Conservation (phyloP, 2,329 filamentous ascomycete genomes). For the Curvularia sp. region DNA sequence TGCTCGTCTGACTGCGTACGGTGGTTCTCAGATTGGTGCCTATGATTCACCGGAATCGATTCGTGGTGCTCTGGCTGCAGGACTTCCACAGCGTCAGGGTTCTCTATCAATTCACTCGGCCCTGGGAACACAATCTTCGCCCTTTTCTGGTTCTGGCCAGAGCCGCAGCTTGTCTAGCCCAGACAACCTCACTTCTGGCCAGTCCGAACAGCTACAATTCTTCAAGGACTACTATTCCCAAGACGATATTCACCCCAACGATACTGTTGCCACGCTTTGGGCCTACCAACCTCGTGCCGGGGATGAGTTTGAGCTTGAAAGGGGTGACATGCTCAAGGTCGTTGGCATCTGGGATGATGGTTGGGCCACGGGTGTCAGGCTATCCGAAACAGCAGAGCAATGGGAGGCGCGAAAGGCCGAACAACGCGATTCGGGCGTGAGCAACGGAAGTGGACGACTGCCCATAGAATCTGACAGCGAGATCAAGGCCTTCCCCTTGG, state of each 20-base stretch:
- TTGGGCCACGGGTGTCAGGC: conserved; percentile 91
- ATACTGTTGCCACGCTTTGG: conserved; percentile 91
- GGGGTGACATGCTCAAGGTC: conserved; percentile 97
- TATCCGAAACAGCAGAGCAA: conserved; percentile 84
- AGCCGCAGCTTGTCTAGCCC: conserved; percentile 81
- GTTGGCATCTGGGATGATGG: conserved; percentile 99
- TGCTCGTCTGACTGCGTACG: conserved; percentile 33
- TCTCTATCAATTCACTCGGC: conserved; percentile 87
- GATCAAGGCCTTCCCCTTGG: conserved; percentile 96
- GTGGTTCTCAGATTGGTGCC: conserved; percentile 33
- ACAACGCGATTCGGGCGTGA: conserved; percentile 93
- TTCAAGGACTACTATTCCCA: conserved; percentile 99
- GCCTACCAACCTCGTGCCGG: conserved; percentile 93
- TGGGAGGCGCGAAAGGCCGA: conserved; percentile 79
- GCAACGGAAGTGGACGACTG: conserved; percentile 68
- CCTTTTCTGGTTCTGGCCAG: conserved; percentile 58
- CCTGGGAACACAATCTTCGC: conserved; percentile 74
- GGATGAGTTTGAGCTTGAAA: conserved; percentile 91
- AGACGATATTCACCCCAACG: conserved; percentile 91
- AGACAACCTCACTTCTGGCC: conserved; percentile 81
- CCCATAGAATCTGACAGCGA: conserved; percentile 65
- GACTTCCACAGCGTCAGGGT: conserved; percentile 73
- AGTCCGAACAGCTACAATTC: conserved; percentile 92
- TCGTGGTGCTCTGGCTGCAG: conserved; percentile 49
- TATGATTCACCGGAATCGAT: conserved; percentile 74